These are phyloP conservation scores for Monilinia polystroma DNA, from an alignment of 2,329 filamentous ascomycete genomes.

Conservation along the genomic window DNA sequence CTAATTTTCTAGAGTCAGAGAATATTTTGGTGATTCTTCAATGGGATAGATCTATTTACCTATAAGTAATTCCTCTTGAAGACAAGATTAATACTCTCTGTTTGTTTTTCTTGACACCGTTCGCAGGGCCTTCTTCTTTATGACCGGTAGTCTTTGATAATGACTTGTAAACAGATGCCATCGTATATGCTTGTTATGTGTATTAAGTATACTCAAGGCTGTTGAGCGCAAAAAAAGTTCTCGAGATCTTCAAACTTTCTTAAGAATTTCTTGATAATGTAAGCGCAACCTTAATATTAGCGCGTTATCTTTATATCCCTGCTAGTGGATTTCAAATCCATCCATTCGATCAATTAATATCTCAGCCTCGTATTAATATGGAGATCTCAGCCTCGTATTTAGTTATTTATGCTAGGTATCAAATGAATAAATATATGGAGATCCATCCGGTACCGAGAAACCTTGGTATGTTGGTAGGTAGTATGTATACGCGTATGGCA, in stretches of 20 bases:
- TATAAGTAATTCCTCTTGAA: constrained; percentile 86
- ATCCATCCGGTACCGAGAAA: background rate
- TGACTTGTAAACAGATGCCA: constrained; percentile 75
- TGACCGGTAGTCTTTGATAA: constrained; percentile 60
- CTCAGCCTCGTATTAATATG: constrained; percentile 2
- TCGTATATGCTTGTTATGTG: constrained; percentile 39
- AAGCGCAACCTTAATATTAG: constrained; percentile 32
- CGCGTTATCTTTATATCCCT: constrained; percentile 20
- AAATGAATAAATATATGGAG: background rate
- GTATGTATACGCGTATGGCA: no score
- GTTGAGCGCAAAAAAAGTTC: constrained; percentile 33
- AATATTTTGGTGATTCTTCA: constrained; percentile 12
- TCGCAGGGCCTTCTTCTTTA: constrained; percentile 49
- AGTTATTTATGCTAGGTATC: background rate
- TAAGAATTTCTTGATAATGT: constrained; percentile 28
- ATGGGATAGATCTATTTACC: constrained; percentile 48
- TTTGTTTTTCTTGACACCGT: constrained; percentile 61
- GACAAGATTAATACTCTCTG: constrained; percentile 85
- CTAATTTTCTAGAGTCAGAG: constrained; percentile 48
- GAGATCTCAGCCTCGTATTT: background rate
- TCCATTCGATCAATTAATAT: no score
- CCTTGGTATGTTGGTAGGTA: background rate
- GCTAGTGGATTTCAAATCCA: constrained; percentile 5
- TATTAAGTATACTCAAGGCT: constrained; percentile 12
- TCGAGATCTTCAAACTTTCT: constrained; percentile 27